Evolutionary conservation across 208 protist genomes (phyloP), one percentile per base, ranked within the genome.

Genomic region (Acanthamoeba sp.): DNA sequence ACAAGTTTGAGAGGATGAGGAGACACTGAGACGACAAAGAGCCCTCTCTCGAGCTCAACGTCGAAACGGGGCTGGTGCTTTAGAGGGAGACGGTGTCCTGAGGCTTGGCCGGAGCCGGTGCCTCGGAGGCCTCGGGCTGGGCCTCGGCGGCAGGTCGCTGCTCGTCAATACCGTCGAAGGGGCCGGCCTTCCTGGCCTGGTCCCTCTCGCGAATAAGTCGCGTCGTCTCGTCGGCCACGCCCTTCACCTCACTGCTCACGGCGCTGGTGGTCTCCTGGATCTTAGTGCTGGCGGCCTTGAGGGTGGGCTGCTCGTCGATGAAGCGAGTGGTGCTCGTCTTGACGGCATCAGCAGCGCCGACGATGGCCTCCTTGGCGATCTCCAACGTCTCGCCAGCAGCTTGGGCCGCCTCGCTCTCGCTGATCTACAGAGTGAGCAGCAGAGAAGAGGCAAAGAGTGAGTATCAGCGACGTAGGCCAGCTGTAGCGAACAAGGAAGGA

Each of bases 11-110:
- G 52, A 57, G 22, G 27, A 27, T 16, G 57, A 29, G 27, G 27
- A 27, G 9, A 27, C 24, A 64, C 29, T 16, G 57, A 64, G 57
- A 32, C 2, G 57, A 29, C 22, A 24, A 2, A 55, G 50, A 55
- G 50, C 16, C 16, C 50, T 24, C 50, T 62, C 55, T 59, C 20
- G 52, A 20, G 52, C 52, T 27, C 55, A 32, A 38, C 29, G 69
- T n/a, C 22, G 5, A 73, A 32, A 29, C 1, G 22, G 24, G 0
- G 57, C 55, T 62, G 36, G 10, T 52, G 36, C 14, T 24, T 82
- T 50, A 88, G 80, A 88, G 80, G n/a, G 80, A 88, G 48, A 88
- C 80, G n/a, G 80, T 88, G 80, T 88, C 80, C 29, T 55, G 45
- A n/a, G 80, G 80, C 80, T 88, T 36, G 45, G 40, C 32, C 45